Evolutionary conservation across 2,329 filamentous ascomycete species (phyloP), one percentile per base, ranked within the genome.

Genomic region (Phyllachora maydis): DNA sequence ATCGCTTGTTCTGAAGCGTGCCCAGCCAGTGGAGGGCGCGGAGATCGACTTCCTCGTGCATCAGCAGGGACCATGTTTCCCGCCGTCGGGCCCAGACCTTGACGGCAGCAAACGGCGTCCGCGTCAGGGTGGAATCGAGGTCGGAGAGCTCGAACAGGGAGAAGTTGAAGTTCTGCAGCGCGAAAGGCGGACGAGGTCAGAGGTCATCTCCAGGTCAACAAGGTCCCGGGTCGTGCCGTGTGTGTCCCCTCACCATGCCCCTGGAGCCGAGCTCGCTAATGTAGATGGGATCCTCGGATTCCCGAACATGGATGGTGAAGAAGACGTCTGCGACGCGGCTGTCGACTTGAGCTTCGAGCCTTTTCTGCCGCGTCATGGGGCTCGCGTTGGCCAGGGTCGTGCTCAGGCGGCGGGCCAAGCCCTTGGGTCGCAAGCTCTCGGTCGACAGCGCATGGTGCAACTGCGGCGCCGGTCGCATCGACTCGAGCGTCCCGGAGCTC

Each of bases 301-400:
- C 63, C 2, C 64, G 52, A 21, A 71, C 64, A 44, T 93, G 83
- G 24, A 93, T 42, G 3, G 79, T 77, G 45, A 91, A 88, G 58
- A 91, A 93, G 10, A 73, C 70, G 47, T 93, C 76, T n/a, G 73
- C 79, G 47, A 88, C 70, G 24, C 67, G 61, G 35, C 59, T 65
- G 24, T 70, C 66, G 14, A 76, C 65, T 6, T 78, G 62, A 33
- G 71, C 60, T 43, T 88, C 76, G 19, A 92, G 52, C 41, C 70
- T 73, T 45, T 68, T 69, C 52, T 92, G 82, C 26, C 81, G 47
- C 14, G 52, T 49, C 4, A 47, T 30, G 1, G 58, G 56, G 22
- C 38, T 60, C 9, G 46, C 45, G 20, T 51, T 49, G 24, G 50
- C 50, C n/a, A 62, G 37, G 21, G 49, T 57, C 15, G 58, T 48